Conservation (phyloP, 2,329 filamentous ascomycete genomes). For the Aspergillus quadrilineatus region DNA sequence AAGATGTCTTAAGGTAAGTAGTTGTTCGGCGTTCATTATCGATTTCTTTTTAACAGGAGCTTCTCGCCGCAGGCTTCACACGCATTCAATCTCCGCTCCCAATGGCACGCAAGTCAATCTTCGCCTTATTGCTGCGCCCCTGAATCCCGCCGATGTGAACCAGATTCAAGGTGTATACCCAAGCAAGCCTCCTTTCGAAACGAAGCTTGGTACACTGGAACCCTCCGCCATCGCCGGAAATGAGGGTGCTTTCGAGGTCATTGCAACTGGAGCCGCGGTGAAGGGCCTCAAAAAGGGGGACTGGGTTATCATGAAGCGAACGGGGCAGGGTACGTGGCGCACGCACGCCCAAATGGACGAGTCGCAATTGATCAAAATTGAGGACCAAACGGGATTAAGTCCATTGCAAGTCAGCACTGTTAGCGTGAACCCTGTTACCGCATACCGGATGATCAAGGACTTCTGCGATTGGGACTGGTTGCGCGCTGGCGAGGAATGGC, state of each 20-base stretch:
- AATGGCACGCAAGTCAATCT: constrained; percentile 69
- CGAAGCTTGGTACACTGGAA: constrained; percentile 70
- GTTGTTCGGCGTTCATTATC: background rate
- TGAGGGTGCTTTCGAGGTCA: constrained; percentile 91
- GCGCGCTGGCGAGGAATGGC: constrained; percentile 74
- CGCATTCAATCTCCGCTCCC: constrained; percentile 50
- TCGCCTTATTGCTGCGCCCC: constrained; percentile 82
- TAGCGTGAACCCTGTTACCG: constrained; percentile 88
- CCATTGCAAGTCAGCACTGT: constrained; percentile 82
- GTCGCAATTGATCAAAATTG: constrained; percentile 65
- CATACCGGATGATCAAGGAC: constrained; percentile 87
- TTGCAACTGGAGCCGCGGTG: constrained; percentile 63
- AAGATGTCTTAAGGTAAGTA: constrained; percentile 47
- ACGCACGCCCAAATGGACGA: constrained; percentile 75
- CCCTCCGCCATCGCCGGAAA: constrained; percentile 69
- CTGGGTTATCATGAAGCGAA: constrained; percentile 85
- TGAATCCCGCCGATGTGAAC: constrained; percentile 98
- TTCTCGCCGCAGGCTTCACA: constrained; percentile 39
- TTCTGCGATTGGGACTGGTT: constrained; percentile 61
- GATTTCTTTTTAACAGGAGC: background rate
- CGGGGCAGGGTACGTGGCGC: constrained; percentile 89
- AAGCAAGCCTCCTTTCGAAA: constrained; percentile 74
- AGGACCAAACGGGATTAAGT: constrained; percentile 67
- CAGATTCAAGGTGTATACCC: constrained; percentile 97
- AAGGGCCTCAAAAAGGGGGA: constrained; percentile 71